phyloP scores from a whole-genome alignment of 495 filamentous ascomycete species.

The Penicillium simplicissimum region DNA sequence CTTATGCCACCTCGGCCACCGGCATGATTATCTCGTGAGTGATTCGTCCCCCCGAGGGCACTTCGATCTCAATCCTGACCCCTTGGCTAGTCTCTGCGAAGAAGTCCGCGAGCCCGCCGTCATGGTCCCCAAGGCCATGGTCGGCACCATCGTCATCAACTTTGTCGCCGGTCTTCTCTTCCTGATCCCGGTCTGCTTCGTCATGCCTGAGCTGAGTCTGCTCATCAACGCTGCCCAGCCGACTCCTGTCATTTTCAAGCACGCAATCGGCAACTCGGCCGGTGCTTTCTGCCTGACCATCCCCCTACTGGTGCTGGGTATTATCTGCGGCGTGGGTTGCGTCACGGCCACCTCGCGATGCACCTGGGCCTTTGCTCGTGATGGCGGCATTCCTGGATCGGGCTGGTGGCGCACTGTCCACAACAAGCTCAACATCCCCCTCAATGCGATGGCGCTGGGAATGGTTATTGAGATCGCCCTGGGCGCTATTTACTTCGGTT shows the following conservation, averaged over 20 bases:
- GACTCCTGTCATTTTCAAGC: constrained; percentile 25
- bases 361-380: constrained; percentile 68
- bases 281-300: constrained; percentile 69
- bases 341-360: constrained; percentile 70
- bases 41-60: background rate
- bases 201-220: constrained; percentile 55
- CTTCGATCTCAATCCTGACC: background rate
- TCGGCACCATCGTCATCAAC: constrained; percentile 64
- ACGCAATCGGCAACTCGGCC: constrained; percentile 22
- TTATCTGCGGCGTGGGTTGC: constrained; percentile 65
- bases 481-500: constrained; percentile 59
- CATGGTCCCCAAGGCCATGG: constrained; percentile 66
- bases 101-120: constrained; percentile 64
- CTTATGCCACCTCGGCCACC: constrained; percentile 56
- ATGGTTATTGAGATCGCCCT: constrained; percentile 53
- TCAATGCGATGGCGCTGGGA: constrained; percentile 51
- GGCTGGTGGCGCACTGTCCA: constrained; percentile 57
- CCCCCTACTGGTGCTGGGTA: constrained; percentile 64
- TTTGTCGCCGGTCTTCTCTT: constrained; percentile 65
- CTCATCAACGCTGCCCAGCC: constrained; percentile 54
- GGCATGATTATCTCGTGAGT: constrained; percentile 41
- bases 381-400: constrained; percentile 62
- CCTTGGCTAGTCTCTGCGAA: constrained; percentile 47
- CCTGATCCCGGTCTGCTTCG: constrained; percentile 60
- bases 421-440: constrained; percentile 50